Percentiles rank a stretch among this genome's conserved stretches.
Evolutionary conservation across 2,329 filamentous ascomycete genomes (phyloP).

Genomic region (Beauveria pseudobassiana): DNA sequence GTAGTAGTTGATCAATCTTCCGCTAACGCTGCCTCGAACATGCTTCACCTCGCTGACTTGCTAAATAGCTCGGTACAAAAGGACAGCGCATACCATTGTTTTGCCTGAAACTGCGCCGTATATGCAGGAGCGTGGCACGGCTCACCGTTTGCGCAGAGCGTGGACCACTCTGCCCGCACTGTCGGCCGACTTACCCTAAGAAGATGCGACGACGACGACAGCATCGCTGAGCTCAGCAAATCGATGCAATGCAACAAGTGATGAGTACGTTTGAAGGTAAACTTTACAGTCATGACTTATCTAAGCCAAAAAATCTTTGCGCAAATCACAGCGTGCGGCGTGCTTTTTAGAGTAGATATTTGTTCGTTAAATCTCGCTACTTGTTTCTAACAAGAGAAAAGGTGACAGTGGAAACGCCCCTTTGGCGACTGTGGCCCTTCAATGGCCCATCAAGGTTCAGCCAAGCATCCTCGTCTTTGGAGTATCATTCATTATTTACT

Average conservation of each 20-base stretch:
- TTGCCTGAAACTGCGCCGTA: background rate
- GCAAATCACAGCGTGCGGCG: background rate
- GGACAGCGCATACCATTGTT: background rate
- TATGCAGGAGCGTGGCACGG: constrained; percentile 2
- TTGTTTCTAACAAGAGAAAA: background rate
- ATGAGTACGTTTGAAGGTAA: background rate
- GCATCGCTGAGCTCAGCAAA: background rate
- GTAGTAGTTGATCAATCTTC: too few relatives aligned
- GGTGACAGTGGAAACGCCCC: background rate
- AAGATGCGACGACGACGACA: background rate
- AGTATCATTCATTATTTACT: background rate
- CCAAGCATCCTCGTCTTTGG: background rate
- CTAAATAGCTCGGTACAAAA: background rate
- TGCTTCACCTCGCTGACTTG: too few relatives aligned
- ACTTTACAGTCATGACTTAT: too few relatives aligned
- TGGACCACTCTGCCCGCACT: background rate
- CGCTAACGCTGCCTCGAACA: too few relatives aligned
- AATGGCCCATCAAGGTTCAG: background rate
- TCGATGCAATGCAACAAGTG: too few relatives aligned
- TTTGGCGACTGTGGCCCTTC: background rate
- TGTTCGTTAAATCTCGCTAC: constrained; percentile 5
- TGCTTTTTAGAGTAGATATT: background rate
- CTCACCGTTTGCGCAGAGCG: background rate
- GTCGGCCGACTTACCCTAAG: background rate
- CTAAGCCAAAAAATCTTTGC: too few relatives aligned